Evolutionary conservation across 805 yeast genomes (phyloP), one percentile per base, ranked within the genome.

Genomic region (Lipomyces oligophaga): DNA sequence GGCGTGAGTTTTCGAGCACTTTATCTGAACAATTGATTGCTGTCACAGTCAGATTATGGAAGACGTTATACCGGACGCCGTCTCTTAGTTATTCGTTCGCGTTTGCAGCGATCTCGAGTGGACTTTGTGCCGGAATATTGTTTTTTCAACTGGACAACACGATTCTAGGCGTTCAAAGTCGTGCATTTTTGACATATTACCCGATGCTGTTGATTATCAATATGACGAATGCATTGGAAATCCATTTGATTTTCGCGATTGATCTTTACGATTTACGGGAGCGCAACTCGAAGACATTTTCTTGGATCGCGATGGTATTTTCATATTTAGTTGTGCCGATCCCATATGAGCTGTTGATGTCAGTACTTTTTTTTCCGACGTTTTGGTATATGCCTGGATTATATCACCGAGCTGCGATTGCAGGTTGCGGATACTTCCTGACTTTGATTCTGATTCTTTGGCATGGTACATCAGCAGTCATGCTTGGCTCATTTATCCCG

Each of bases 311-410:
- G 34, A 64, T 83, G 62, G 60, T 82, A 35, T 40, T 80, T 18
- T 66, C 81, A 4, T 82, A 80, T 58, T 69, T 69, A 52, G 32
- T 78, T 20, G 70, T 70, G 45, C 89, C 83, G 60, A 57, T 80
- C 20, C 87, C 88, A 1, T 83, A 78, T 66, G 72, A 73, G 45
- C 57, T 71, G 27, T 47, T 76, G 5, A 69, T 74, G 48, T 87
- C 85, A 59, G 81, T 88, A 2, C n/a, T 82, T 21, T 73, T 76
- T 11, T 81, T 69, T 68, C 72, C 79, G 61, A 72, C 76, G 52
- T 60, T 66, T 63, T 86, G 84, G 69, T 86, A 83, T 60, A 89
- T 94, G 18, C 75, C 80, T 63, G 78, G 87, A 24, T 72, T 83
- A 59, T 72, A 81, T 61, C 85, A 88, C 16, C 59, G 58, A 3